These are phyloP conservation scores for Erysimum cheiri DNA, from an alignment of 441 rosid genomes.

Conservation along the genomic window DNA sequence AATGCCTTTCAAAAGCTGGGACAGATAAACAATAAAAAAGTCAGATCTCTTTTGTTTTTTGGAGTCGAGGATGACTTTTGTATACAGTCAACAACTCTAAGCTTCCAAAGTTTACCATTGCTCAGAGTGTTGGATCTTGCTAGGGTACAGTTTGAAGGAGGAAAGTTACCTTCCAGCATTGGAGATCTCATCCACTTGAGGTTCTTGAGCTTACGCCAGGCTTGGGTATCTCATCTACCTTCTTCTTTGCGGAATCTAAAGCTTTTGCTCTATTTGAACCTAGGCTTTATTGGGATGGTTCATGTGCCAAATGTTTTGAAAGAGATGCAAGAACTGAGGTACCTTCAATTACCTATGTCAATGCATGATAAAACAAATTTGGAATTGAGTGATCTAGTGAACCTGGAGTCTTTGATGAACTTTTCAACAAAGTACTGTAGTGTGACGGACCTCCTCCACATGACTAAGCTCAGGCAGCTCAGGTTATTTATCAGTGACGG, in stretches of 20 bases:
- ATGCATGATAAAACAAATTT: constrained; percentile 23
- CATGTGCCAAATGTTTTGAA: constrained; percentile 39
- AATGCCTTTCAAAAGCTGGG: neutral
- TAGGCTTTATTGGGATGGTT: neutral
- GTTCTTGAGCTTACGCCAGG: constrained; percentile 20
- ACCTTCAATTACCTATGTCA: constrained; percentile 2
- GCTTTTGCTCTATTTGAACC: constrained; percentile 21
- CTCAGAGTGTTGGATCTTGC: constrained; percentile 34
- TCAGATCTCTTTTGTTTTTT: constrained; percentile 32
- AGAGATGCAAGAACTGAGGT: constrained; percentile 38
- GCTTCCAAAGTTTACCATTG: constrained; percentile 1
- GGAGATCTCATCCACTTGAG: constrained; percentile 41
- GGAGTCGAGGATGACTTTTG: neutral
- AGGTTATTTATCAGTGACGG: neutral
- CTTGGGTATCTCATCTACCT: constrained; percentile 13
- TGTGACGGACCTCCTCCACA: constrained; percentile 21
- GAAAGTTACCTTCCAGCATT: constrained; percentile 33
- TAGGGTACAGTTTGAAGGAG: constrained; percentile 6
- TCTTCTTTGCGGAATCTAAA: constrained; percentile 30
- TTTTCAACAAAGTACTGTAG: constrained; percentile 5
- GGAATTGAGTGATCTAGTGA: constrained; percentile 27
- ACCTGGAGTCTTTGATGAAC: constrained; percentile 22
- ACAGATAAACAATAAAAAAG: neutral
- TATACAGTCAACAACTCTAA: neutral
- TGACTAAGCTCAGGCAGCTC: constrained; percentile 26